Evolutionary conservation across 805 yeast genomes (phyloP).

Genomic region (Maudiozyma serrabonitensis): DNA sequence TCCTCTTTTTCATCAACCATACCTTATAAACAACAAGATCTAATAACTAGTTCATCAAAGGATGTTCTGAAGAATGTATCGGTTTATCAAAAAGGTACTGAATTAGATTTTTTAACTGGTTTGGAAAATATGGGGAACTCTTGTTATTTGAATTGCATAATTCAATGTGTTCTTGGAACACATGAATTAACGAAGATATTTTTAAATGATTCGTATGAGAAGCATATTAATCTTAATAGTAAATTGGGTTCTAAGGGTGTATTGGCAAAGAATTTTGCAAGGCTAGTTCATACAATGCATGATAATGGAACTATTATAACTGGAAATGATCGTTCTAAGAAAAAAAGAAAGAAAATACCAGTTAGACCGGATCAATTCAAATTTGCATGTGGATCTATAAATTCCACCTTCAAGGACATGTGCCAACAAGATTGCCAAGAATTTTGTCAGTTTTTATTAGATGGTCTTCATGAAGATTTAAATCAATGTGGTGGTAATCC

Average conservation of each 20-base stretch:
- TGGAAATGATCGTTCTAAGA: background rate
- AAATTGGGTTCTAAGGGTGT: conserved; percentile 74
- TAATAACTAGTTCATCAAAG: background rate
- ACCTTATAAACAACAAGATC: background rate
- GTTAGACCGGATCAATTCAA: conserved; percentile 63
- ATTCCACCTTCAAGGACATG: conserved; percentile 69
- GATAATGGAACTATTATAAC: conserved; percentile 25
- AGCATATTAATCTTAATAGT: conserved; percentile 63
- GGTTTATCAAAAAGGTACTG: conserved; percentile 2
- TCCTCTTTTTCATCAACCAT: background rate
- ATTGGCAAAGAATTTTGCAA: conserved; percentile 61
- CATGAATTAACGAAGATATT: conserved; percentile 58
- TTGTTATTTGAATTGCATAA: conserved; percentile 83
- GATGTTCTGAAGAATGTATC: background rate
- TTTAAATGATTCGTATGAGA: conserved; percentile 50
- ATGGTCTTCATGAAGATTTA: conserved; percentile 87
- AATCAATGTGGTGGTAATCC: conserved; percentile 54
- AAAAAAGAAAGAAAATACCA: conserved; percentile 7
- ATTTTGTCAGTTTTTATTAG: conserved; percentile 75
- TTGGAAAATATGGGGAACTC: conserved; percentile 81
- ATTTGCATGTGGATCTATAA: conserved; percentile 55
- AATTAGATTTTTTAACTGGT: conserved; percentile 50
- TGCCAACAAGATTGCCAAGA: conserved; percentile 94
- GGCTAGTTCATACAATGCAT: conserved; percentile 49
- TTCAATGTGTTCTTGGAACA: conserved; percentile 77